Conservation (phyloP, 1,284 basidiomycete species). For the Lentinus polychrous region DNA sequence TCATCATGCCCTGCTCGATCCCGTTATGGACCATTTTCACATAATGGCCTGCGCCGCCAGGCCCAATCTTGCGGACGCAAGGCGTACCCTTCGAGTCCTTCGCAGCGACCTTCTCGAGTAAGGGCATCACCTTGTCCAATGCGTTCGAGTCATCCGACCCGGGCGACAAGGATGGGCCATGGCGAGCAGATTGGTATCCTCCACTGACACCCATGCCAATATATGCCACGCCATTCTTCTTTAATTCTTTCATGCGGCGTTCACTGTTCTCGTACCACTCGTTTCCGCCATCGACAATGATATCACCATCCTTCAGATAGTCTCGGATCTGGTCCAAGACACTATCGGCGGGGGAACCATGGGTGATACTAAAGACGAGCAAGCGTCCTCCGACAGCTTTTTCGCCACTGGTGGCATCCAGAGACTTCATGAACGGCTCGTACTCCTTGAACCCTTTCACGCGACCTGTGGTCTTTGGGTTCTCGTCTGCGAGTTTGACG, state of each 20-base stretch:
- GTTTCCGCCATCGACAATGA: conserved; percentile 19
- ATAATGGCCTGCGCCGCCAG: conserved; percentile 17
- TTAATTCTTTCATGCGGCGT: conserved; percentile 15
- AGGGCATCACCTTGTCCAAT: conserved; percentile 14
- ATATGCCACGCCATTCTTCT: conserved; percentile 13
- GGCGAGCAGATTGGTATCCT: conserved; percentile 17
- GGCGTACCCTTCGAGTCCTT: conserved; percentile 14
- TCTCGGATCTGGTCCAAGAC: too few relatives aligned
- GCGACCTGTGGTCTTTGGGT: conserved; percentile 1
- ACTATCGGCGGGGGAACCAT: too few relatives aligned
- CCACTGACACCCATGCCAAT: conserved; percentile 20
- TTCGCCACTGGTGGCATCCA: too few relatives aligned
- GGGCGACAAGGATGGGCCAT: conserved; percentile 17
- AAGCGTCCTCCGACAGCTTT: too few relatives aligned
- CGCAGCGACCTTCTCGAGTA: conserved; percentile 15
- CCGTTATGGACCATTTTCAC: conserved; percentile 24
- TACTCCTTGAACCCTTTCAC: conserved; percentile 18
- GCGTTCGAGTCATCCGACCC: conserved; percentile 14
- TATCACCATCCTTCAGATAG: too few relatives aligned
- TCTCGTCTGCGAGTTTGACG: conserved; percentile 8
- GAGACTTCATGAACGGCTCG: too few relatives aligned
- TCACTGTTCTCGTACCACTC: conserved; percentile 18
- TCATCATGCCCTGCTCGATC: conserved; percentile 20
- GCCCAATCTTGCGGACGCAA: conserved; percentile 16
- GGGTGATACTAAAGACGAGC: too few relatives aligned